These are phyloP conservation scores for Monotropa hypopitys DNA, from an alignment of 179 eudicot genomes.

Conservation along the genomic window DNA sequence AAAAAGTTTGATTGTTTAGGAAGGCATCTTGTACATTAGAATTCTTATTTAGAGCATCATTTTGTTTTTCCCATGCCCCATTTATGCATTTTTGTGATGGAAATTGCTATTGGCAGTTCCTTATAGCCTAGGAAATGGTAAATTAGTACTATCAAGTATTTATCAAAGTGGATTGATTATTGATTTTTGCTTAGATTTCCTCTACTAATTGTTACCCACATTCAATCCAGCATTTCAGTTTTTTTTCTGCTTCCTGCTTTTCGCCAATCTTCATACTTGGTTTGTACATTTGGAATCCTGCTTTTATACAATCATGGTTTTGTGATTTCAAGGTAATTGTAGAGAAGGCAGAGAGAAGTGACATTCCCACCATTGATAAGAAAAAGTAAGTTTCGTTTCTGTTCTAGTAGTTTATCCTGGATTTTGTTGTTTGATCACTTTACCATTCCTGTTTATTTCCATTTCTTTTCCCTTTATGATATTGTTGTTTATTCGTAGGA, in stretches of 20 bases:
- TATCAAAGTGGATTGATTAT: not conserved
- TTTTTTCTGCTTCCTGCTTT: not conserved
- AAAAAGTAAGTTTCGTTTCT: conserved; percentile 14
- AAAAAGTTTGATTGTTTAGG: no score
- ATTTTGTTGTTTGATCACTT: not conserved
- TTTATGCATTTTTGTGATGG: not conserved
- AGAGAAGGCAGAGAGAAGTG: conserved; percentile 24
- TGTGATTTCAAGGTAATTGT: conserved; percentile 20
- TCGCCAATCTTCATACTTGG: not conserved
- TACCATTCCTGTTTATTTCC: not conserved
- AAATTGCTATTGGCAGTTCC: not conserved
- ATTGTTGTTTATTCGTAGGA: not conserved
- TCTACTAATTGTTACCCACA: not conserved
- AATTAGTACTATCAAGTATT: no score
- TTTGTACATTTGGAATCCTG: not conserved
- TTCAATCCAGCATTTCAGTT: not conserved
- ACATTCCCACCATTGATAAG: conserved; percentile 22
- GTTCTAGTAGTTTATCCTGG: not conserved
- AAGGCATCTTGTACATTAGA: no score
- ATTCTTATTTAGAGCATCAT: not conserved
- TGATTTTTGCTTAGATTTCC: not conserved
- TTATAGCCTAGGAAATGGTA: not conserved
- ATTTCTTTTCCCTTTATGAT: not conserved
- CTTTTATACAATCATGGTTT: not conserved
- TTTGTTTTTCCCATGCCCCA: not conserved